Conservation (phyloP, 2,329 filamentous ascomycete genomes). For the Exutisphaerella laricina region DNA sequence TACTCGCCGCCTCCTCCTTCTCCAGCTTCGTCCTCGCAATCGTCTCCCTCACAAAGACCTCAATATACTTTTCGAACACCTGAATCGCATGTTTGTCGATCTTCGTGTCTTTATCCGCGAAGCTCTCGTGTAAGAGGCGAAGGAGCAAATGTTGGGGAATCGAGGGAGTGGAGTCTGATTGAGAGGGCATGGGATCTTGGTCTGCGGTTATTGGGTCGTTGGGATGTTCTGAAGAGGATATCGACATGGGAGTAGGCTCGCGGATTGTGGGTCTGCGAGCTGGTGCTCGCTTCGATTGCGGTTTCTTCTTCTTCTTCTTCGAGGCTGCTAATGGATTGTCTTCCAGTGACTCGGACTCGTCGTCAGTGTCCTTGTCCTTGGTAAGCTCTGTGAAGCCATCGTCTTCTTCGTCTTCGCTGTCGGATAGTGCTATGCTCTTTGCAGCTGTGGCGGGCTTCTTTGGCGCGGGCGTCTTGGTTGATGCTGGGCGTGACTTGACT, state of each 20-base stretch:
- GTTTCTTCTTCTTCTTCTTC: slow-evolving; percentile 7
- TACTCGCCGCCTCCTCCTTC: slow-evolving; percentile 44
- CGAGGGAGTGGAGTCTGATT: slow-evolving; percentile 30
- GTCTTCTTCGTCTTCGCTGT: slow-evolving; percentile 18
- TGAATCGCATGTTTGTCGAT: slow-evolving; percentile 72
- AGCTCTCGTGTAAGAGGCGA: slow-evolving; percentile 71
- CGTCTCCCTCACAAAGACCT: slow-evolving; percentile 85
- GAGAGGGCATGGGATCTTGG: slow-evolving; percentile 13
- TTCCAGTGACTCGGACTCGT: slow-evolving; percentile 21
- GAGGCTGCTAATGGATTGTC: slow-evolving; percentile 22
- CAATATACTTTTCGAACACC: slow-evolving; percentile 77
- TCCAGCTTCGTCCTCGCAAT: slow-evolving; percentile 72
- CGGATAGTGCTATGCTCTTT: slow-evolving; percentile 2
- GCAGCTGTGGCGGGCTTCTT: slow-evolving; percentile 3
- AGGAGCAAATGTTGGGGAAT: slow-evolving; percentile 72
- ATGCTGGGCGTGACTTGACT: slow-evolving; percentile 9
- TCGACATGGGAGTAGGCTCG: slow-evolving; percentile 15
- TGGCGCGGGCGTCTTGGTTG: slow-evolving; percentile 9
- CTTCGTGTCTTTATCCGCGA: slow-evolving; percentile 63
- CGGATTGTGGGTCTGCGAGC: slow-evolving; percentile 12
- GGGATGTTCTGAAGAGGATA: slow-evolving; percentile 7
- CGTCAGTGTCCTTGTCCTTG: slow-evolving; percentile 4
- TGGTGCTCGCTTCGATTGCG: slow-evolving; percentile 4
- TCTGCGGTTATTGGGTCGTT: slow-evolving; percentile 3
- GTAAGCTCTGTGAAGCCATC: slow-evolving; percentile 8